phyloP scores from a whole-genome alignment of 1,284 basidiomycete genomes.

The Leccinum solheimii region DNA sequence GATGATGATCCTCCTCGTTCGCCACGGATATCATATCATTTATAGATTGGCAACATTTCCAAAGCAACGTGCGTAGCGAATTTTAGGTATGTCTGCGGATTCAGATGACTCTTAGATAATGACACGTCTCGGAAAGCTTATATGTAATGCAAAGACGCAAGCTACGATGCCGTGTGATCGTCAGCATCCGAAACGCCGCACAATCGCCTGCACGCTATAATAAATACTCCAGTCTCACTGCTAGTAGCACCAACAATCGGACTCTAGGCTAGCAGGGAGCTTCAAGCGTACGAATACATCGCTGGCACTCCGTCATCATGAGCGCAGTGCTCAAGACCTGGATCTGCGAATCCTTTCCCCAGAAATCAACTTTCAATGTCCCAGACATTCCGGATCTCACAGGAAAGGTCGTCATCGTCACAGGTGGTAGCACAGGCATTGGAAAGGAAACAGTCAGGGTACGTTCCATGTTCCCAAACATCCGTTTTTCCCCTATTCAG shows the following conservation, averaged over 20 bases:
- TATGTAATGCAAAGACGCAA: not conserved
- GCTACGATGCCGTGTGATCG: not conserved
- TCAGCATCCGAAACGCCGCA: not conserved
- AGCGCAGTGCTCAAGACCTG: constrained; percentile 5
- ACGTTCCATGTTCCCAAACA: not conserved
- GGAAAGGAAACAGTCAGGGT: constrained; percentile 26
- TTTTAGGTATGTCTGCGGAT: too few species aligned
- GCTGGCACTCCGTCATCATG: constrained; percentile 12
- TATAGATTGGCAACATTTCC: too few species aligned
- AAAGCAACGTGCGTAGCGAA: too few species aligned
- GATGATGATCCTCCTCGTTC: too few species aligned
- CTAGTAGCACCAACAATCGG: too few species aligned
- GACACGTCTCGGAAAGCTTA: not conserved
- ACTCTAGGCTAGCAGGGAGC: too few species aligned
- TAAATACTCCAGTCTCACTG: not conserved
- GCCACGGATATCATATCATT: too few species aligned
- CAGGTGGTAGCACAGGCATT: constrained; percentile 30
- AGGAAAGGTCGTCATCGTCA: constrained; percentile 33
- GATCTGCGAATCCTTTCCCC: constrained; percentile 14
- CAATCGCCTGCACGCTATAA: not conserved
- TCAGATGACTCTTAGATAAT: not conserved
- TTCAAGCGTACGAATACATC: not conserved
- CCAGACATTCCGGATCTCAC: constrained; percentile 30
- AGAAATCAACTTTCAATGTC: constrained; percentile 16
- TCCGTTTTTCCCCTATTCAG: not conserved